Evolutionary conservation across 805 yeast species (phyloP), one percentile per base, ranked within the genome.

Genomic region (Ogataea philodendri): DNA sequence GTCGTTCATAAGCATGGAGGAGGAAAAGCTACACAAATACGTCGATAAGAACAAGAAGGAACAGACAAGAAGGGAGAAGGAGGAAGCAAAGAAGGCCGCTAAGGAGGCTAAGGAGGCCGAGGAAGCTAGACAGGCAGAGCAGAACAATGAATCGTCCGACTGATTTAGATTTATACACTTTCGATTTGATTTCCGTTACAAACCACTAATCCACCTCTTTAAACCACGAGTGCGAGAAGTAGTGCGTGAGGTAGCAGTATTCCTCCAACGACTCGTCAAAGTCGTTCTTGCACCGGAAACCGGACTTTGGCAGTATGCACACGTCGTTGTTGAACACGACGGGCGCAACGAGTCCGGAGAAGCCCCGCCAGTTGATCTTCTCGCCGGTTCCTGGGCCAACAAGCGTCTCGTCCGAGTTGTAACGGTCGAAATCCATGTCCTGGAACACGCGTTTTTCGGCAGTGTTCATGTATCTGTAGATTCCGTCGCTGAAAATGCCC

Each of bases 401-500:
- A 23, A 51, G 23, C 9, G 30, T 35, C 10, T 38, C 26, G 16
- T 32, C 37, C 10, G 11, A 11, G 27, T 42, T 44, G 28, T 17
- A 20, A 32, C 54, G 34, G 1, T 35, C 39, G 9, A 26, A 26
- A 19, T 37, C 36, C 20, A 35, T 32, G 28, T 46, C 49, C 17
- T 26, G 27, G 5, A 49, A 9, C 10, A 37, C 42, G 5, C 39
- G 42, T 8, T 21, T 22, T 15, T 35, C 35, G 16, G 46, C 46
- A 9, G 19, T n/a, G 45, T 68, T 40, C 54, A 74, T 74, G 48
- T 74, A 54, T 50, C 71, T 72, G 59, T 73, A 63, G 7, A 74
- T 54, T 4, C 63, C 63, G 39, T 72, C 96, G 0, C 96, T 86
- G 78, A 86, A 89, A 16, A 84, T 73, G 2, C 93, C 96, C 0